Evolutionary conservation across 371 early-diverging fungal genomes (phyloP), one percentile per base, ranked within the genome.

Genomic region (Mucor ambiguus): DNA sequence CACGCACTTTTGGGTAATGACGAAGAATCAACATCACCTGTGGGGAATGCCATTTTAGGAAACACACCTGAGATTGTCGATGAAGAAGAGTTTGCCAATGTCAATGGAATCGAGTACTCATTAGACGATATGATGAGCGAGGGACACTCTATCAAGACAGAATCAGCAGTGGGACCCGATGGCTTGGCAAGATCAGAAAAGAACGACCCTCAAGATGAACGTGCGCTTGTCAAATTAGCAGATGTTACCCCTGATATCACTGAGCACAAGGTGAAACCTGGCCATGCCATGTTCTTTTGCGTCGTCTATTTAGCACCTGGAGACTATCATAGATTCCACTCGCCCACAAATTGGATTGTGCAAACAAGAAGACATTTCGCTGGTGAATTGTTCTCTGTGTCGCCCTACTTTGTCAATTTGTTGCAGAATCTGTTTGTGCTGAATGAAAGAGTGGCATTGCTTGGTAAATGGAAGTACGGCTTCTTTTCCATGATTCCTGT

Each of bases 271-370:
- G 70, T 90, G 48, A 84, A 85, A 26, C 84, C 86, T 41, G 92
- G 92, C 58, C 87, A 95, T 68, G 77, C 79, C 12, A 82, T 98
- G 54, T 96, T 86, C 71, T 96, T 90, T 69, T 89, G 89, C 69
- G 97, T 97, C 10, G 89, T 98, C 18, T 98, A 98, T 72, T 79
- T 98, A 55, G 96, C 97, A 0, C 99, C 99, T 2, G 99, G 98
- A 1, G 98, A 98, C 72, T 98, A 98, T 79, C 99, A 98, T 78
- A 89, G 97, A 18, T 98, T 96, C 90, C 99, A 98, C 66, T 95
- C 98, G 22, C 99, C 99, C 33, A 88, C 93, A 4, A 92, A 95
- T 74, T 98, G 97, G 97, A 89, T 89, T 9, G 94, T 96, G 18
- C 85, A 93, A 64, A 83, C 85, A 2, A 76, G 95, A 46, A 80